Base-by-base conservation (phyloP, 1,284 basidiomycete genomes). In the Leccinum pallidistipes region DNA sequence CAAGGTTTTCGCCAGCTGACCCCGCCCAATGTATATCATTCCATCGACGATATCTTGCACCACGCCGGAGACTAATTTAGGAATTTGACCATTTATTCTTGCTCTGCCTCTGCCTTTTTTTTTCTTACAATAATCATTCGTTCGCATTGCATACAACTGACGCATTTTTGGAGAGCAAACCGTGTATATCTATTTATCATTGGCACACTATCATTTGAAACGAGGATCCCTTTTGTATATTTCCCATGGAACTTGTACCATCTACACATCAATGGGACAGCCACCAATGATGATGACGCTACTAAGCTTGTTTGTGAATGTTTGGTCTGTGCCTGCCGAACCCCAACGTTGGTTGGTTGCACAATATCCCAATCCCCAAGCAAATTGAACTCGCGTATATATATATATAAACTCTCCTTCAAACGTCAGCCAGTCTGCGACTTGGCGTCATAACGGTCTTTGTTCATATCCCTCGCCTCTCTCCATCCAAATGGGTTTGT, bases 371-470 rank as follows among this genome's bases (percentile, higher is more conserved):
- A 11, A 60, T 73, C 50, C 71, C 72, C 72, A 24, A 74, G 69
- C 55, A 62, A 40, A 66, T 75, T 24, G 53, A 59, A 12, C 47
- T 49, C 55, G 27, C 45, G 10, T 62, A 68, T 72, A 76, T n/a
- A 24, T 45, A 45, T 45, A 45, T n/a, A n/a, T n/a, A n/a, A 45
- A 71, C 60, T 56, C 53, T n/a, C 27, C 18, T 21, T 54, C 43
- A 68, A 75, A 74, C 74, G 75, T 63, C 69, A 3, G 52, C 62
- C 57, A 29, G 70, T 76, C 65, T 62, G 70, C 21, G 66, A 74
- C 75, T 64, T 5, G 69, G 64, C 55, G 63, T 71, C 75, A 57
- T 47, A 66, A 76, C 72, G 51, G 24, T 76, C 73, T 18, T 71
- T 75, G 50, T 59, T 53, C 38, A 27, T 55, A n/a, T 24, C 36